These are phyloP conservation scores for Angomonas deanei DNA, from an alignment of 208 protist genomes.

Conservation along the genomic window DNA sequence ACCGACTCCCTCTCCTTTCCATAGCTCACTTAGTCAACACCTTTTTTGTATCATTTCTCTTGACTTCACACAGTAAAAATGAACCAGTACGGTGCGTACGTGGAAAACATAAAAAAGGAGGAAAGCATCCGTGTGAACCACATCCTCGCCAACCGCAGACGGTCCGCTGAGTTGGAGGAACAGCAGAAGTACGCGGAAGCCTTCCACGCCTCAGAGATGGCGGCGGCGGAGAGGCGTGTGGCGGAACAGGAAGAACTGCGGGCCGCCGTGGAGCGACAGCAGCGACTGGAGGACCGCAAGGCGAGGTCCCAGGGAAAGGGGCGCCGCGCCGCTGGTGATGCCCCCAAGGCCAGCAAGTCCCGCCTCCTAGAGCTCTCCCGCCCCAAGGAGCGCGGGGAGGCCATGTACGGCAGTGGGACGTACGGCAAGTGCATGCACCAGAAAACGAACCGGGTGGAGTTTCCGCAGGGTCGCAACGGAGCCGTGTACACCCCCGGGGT, in stretches of 20 bases:
- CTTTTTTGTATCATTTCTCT: slow-evolving; percentile 5
- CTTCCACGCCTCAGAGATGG: slow-evolving; percentile 22
- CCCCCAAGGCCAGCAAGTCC: slow-evolving; percentile 12
- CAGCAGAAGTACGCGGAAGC: slow-evolving; percentile 19
- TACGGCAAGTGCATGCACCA: slow-evolving; percentile 50
- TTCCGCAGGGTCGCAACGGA: slow-evolving; percentile 44
- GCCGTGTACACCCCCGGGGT: slow-evolving; percentile 58
- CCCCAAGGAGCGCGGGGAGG: slow-evolving; percentile 23
- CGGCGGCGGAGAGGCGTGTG: slow-evolving; percentile 7
- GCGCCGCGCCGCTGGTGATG: slow-evolving; percentile 5
- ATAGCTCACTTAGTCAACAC: no score
- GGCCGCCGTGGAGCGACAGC: slow-evolving; percentile 19
- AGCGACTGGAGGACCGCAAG: slow-evolving; percentile 16
- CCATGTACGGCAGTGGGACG: slow-evolving; percentile 20
- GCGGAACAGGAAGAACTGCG: slow-evolving; percentile 13
- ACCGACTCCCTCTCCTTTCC: slow-evolving; percentile 8
- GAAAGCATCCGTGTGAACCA: slow-evolving; percentile 44
- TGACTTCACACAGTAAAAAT: background rate
- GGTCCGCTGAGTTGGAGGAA: slow-evolving; percentile 15
- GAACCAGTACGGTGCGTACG: slow-evolving; percentile 12
- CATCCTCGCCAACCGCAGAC: slow-evolving; percentile 24
- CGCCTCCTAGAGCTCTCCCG: slow-evolving; percentile 41
- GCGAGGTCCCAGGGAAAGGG: slow-evolving; percentile 8
- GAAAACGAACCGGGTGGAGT: slow-evolving; percentile 18
- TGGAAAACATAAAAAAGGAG: slow-evolving; percentile 51